Base-by-base conservation (phyloP, 495 filamentous ascomycete species). In the Polyplosphaeria fusca region DNA sequence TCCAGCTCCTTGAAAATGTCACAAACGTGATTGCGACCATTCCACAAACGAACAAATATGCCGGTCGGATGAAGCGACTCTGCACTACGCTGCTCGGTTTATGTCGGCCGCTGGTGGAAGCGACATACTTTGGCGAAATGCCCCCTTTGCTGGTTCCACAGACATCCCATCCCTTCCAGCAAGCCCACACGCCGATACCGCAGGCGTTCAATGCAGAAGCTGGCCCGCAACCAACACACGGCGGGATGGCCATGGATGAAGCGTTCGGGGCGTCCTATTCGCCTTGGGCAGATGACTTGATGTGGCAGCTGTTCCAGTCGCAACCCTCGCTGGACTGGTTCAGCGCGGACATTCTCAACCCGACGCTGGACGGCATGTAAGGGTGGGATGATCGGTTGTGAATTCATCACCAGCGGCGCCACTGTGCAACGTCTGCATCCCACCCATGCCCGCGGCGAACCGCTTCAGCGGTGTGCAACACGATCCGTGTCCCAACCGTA, bases 241-340 rank as follows among this genome's bases (percentile, higher is more conserved):
- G 11, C 11, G 23, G 43, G 4, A 23, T 11, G 7, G 18, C 9
- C 18, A 11, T 12, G 16, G 23, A 46, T 46, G 46, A 18, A 9
- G 9, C 16, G 23, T 7, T 5, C 11, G 18, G 14, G 25, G 9
- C 37, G 14, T 11, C 4, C 23, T 24, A 4, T 11, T 47, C 43
- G 43, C 19, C 26, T 13, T 55, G 52, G 52, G 30, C 39, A 7
- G 41, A 55, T 27, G 40, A 45, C 5, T 28, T 46, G 23, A 55
- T 55, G 52, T 37, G 28, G 40, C 52, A 55, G 41, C 52, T 55
- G 20, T 55, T 55, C 42, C 52, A 56, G 42, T 11, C 16, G 9
- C 28, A 47, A 19, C 52, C 52, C 0, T 47, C 40, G 2, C 30
- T 56, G 19, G 37, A 56, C 18, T 56, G 52, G 52, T 56, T 56